phyloP scores from a whole-genome alignment of 148 eudicot species.

The Tetragonia tetragonoides region DNA sequence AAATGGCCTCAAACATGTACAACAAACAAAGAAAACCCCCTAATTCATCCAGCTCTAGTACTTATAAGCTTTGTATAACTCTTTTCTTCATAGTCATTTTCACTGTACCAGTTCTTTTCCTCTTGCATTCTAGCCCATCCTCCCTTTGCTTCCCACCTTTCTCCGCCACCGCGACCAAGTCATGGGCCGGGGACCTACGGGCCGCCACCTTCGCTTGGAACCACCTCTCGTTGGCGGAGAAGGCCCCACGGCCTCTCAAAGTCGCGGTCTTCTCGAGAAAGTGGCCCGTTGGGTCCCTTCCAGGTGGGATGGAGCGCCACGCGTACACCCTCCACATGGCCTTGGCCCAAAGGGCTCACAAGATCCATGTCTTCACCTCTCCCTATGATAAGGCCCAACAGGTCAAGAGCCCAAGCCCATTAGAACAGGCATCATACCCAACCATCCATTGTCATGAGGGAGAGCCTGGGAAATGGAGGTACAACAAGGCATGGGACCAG shows the following conservation, averaged over 20 bases:
- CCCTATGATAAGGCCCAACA: conserved; percentile 28
- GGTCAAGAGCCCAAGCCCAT: conserved; percentile 11
- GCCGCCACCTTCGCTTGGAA: conserved; percentile 72
- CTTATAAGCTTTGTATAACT: conserved; percentile 52
- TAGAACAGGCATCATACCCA: conserved; percentile 29
- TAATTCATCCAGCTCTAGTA: conserved; percentile 22
- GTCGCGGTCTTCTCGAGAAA: conserved; percentile 73
- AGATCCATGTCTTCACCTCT: conserved; percentile 71
- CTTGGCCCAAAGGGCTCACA: conserved; percentile 60
- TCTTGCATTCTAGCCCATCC: conserved; percentile 51
- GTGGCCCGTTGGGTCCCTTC: conserved; percentile 64
- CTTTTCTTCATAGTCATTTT: conserved; percentile 62
- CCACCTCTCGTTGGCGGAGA: conserved; percentile 31
- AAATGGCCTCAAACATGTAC: conserved; percentile 45
- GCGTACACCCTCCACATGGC: conserved; percentile 69
- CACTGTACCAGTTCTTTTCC: conserved; percentile 57
- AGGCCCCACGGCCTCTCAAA: conserved; percentile 37
- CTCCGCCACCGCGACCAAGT: conserved; percentile 7
- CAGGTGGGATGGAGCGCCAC: conserved; percentile 95
- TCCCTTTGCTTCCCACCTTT: conserved; percentile 33
- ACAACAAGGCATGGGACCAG: conserved; percentile 83
- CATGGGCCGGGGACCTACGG: conserved; percentile 70
- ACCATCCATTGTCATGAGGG: conserved; percentile 63
- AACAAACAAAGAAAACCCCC: conserved; percentile 43
- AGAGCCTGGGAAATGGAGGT: conserved; percentile 63